Conservation (phyloP, 2,329 filamentous ascomycete genomes). For the Cladosporium sp. region DNA sequence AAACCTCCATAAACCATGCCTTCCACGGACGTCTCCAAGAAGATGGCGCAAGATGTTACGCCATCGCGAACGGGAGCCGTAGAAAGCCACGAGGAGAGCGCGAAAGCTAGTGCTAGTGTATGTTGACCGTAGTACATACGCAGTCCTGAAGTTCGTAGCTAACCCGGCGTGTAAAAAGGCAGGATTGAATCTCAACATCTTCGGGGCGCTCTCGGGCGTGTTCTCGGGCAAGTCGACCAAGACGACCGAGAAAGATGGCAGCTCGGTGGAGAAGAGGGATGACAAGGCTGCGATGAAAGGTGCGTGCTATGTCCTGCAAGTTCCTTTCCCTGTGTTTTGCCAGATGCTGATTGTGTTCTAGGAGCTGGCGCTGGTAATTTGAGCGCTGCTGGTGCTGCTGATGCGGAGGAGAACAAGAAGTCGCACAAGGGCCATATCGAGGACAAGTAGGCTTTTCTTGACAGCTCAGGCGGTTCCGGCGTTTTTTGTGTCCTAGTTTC, state of each 20-base stretch:
- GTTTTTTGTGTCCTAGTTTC: not conserved
- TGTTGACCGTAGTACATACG: too few species aligned
- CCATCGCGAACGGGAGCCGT: constrained; percentile 13
- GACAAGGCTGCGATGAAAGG: constrained; percentile 27
- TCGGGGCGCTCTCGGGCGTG: constrained; percentile 31
- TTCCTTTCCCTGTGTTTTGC: not conserved
- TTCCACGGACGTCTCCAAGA: constrained; percentile 10
- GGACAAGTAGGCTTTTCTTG: constrained; percentile 7
- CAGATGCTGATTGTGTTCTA: constrained; percentile 14
- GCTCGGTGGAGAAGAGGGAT: constrained; percentile 27
- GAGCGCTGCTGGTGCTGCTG: constrained; percentile 22
- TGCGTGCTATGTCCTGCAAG: too few species aligned
- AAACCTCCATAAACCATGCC: too few species aligned
- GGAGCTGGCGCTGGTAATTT: constrained; percentile 27
- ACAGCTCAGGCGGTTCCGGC: too few species aligned
- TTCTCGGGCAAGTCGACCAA: constrained; percentile 32
- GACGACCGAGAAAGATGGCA: constrained; percentile 27
- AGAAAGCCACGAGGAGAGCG: constrained; percentile 29
- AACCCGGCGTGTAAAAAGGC: constrained; percentile 23
- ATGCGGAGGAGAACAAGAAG: constrained; percentile 24
- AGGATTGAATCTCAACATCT: constrained; percentile 35
- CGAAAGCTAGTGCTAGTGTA: constrained; percentile 32
- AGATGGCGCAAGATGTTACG: constrained; percentile 6
- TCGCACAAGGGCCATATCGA: constrained; percentile 3
- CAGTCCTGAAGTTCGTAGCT: too few species aligned